A percentile compares a stretch with the other conserved stretches of the same genome.
phyloP scores from a whole-genome alignment of 441 rosid species.

The Arabidopsis lyrata region DNA sequence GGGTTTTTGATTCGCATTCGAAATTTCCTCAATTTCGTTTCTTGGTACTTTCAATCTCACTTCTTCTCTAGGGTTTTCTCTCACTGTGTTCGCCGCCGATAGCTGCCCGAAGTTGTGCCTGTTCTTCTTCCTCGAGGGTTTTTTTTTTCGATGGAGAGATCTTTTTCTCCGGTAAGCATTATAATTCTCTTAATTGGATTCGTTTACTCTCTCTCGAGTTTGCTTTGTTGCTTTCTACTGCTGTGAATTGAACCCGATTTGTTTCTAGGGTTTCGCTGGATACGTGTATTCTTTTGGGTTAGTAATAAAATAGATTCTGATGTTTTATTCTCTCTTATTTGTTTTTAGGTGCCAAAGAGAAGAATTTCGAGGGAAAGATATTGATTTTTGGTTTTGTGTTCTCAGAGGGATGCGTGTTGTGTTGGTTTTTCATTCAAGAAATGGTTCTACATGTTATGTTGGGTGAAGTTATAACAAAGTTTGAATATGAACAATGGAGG shows the following conservation, averaged over 20 bases:
- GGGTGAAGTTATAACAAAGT: constrained; percentile 63
- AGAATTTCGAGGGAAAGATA: constrained; percentile 1
- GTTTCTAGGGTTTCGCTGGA: constrained; percentile 38
- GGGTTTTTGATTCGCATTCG: constrained; percentile 21
- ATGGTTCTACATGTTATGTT: constrained; percentile 46
- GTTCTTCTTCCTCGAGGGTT: constrained; percentile 22
- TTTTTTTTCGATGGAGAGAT: constrained; percentile 19
- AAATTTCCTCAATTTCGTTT: neutral
- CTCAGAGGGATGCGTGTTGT: constrained; percentile 26
- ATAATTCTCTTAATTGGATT: neutral
- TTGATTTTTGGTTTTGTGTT: constrained; percentile 11
- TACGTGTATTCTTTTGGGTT: neutral
- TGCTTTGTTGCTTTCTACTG: neutral
- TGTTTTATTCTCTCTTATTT: neutral
- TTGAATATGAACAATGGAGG: constrained; percentile 96
- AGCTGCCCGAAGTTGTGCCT: neutral
- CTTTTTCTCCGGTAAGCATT: constrained; percentile 38
- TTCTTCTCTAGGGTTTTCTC: constrained; percentile 20
- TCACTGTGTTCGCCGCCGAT: constrained; percentile 1
- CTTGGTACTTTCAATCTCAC: neutral
- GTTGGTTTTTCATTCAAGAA: constrained; percentile 36
- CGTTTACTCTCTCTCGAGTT: constrained; percentile 14
- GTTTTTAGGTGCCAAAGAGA: constrained; percentile 15
- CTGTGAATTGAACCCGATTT: constrained; percentile 6
- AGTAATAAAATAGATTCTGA: neutral